These are phyloP conservation scores for Ceratocystis papillata DNA, from an alignment of 2,329 filamentous ascomycete genomes.

Conservation along the genomic window DNA sequence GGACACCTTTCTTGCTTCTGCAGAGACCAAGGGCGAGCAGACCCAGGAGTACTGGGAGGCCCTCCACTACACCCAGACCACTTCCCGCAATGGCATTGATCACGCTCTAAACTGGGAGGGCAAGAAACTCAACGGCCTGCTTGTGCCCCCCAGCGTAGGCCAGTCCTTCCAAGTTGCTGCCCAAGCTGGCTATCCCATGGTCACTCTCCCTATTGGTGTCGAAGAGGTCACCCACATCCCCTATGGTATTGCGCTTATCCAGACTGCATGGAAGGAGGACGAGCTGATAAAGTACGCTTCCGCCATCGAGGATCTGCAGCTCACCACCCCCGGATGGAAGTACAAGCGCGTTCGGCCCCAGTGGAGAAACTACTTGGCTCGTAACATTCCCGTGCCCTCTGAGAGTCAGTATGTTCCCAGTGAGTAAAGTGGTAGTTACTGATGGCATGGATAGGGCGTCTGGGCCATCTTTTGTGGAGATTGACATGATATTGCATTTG, in stretches of 20 bases:
- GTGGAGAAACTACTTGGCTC: slow-evolving; percentile 43
- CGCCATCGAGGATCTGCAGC: slow-evolving; percentile 51
- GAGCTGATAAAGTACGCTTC: slow-evolving; percentile 50
- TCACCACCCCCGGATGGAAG: slow-evolving; percentile 32
- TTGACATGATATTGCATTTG: too few species aligned
- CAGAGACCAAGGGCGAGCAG: slow-evolving; percentile 48
- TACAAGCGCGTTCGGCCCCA: slow-evolving; percentile 41
- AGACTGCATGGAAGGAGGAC: slow-evolving; percentile 51
- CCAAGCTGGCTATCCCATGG: slow-evolving; percentile 63
- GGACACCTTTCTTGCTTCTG: slow-evolving; percentile 55
- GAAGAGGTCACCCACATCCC: slow-evolving; percentile 33
- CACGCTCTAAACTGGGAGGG: slow-evolving; percentile 42
- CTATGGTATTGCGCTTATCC: slow-evolving; percentile 44
- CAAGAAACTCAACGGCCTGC: slow-evolving; percentile 45
- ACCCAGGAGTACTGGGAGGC: slow-evolving; percentile 59
- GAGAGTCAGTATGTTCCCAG: slow-evolving; percentile 22
- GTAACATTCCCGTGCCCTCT: slow-evolving; percentile 36
- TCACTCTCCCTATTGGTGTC: slow-evolving; percentile 56
- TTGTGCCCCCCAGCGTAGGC: slow-evolving; percentile 58
- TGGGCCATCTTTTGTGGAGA: too few species aligned
- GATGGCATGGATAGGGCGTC: too few species aligned
- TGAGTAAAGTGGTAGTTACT: too few species aligned
- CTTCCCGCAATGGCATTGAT: slow-evolving; percentile 58
- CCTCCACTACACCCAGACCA: slow-evolving; percentile 48
- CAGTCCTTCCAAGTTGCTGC: slow-evolving; percentile 60